These are phyloP conservation scores for Pyrenochaeta sp. DNA, from an alignment of 2,329 filamentous ascomycete species.

Conservation along the genomic window DNA sequence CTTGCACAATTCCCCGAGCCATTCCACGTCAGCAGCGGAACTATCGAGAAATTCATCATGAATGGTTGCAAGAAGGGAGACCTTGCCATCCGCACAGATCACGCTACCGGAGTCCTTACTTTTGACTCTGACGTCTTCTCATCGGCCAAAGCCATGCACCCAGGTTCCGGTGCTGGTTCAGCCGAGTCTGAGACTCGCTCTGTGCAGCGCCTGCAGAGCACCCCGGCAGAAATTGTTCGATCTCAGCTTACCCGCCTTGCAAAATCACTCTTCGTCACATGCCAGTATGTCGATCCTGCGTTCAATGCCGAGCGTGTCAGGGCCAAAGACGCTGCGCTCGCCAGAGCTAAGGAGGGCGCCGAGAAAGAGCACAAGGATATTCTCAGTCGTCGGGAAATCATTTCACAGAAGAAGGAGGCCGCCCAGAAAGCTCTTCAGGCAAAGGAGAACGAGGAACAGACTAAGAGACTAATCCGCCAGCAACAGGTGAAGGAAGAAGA, in stretches of 20 bases:
- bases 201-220: constrained; percentile 95
- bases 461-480: constrained; percentile 83
- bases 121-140: constrained; percentile 99
- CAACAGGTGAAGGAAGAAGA: constrained; percentile 91
- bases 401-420: constrained; percentile 96
- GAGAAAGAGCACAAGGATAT: constrained; percentile 89
- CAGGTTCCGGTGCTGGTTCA: constrained; percentile 83
- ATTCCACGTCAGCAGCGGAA: constrained; percentile 88
- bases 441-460: constrained; percentile 91
- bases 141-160: constrained; percentile 88
- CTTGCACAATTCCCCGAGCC: constrained; percentile 96
- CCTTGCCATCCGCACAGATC: constrained; percentile 92
- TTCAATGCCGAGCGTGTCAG: constrained; percentile 84
- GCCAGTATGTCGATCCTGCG: constrained; percentile 91
- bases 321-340: constrained; percentile 79
- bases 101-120: constrained; percentile 91
- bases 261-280: constrained; percentile 89
- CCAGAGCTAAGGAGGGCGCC: constrained; percentile 84
- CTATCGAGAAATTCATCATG: constrained; percentile 99
- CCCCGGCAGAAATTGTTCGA: constrained; percentile 95
- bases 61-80: constrained; percentile 99
- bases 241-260: constrained; percentile 91
- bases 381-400: constrained; percentile 84
- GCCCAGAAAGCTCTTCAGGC: constrained; percentile 87
- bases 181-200: constrained; percentile 84